Base-by-base conservation (phyloP, 371 early-diverging fungal species). In the Umbelopsis sp. region DNA sequence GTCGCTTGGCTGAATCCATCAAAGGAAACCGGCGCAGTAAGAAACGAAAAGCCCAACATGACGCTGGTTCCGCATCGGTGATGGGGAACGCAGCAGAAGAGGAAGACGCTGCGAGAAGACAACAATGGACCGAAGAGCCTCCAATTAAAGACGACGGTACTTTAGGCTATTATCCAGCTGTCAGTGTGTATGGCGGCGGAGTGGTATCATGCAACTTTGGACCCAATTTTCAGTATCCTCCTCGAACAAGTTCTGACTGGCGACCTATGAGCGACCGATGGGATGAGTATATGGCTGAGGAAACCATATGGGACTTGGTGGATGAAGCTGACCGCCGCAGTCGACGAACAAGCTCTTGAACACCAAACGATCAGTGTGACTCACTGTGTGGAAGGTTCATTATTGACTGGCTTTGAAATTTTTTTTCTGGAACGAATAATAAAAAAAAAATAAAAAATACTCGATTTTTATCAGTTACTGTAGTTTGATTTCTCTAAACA, bases 141-240 rank as follows among this genome's bases (percentile, higher is more conserved):
- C 78, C 87, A 9, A 72, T 82, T 9, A 82, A 83, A 50, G 91
- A 91, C 67, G 91, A 91, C 68, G 91, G 91, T 9, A 87, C 88
- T 1, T 70, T 88, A 11, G 91, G 91, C 5, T 91, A 90, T 67
- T 91, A 89, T 68, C 91, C 91, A 3, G 84, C 84, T 12, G 84
- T 90, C 51, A 88, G 88, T 45, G 87, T 90, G 6, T 91, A 83
- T 69, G 77, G 85, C 50, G 89, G 90, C 35, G 91, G 87, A 10
- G 81, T 86, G 16, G 89, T 88, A 0, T 86, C 87, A 0, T 82
- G 87, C 66, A 90, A 91, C 68, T 88, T 89, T 73, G 91, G 91
- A 0, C 91, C 91, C 0, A 70, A 88, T 11, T 90, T 91, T 68
- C 78, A 74, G 67, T 87, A 76, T 69, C 88, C 88, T 7, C 89